Evolutionary conservation across 805 yeast genomes (phyloP).

Genomic region (Candida ponderosae): DNA sequence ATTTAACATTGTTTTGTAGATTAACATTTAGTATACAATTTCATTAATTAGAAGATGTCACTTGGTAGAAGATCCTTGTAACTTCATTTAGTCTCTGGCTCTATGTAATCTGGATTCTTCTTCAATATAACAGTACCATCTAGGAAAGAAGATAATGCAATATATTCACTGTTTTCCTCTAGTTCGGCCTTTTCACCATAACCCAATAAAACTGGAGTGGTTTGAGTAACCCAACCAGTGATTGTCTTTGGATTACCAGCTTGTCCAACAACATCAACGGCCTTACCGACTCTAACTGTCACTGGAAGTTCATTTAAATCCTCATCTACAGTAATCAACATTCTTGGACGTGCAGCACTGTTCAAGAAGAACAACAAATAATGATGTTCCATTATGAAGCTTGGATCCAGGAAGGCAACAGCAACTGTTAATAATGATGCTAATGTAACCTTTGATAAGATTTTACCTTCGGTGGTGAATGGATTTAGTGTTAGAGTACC

Average conservation of each 20-base stretch:
- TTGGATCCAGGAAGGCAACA: conserved; percentile 80
- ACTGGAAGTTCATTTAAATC: conserved; percentile 76
- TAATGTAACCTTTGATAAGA: conserved; percentile 78
- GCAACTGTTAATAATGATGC: conserved; percentile 84
- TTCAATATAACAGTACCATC: conserved; percentile 92
- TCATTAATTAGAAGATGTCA: too few species aligned
- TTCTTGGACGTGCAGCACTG: conserved; percentile 87
- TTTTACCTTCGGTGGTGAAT: conserved; percentile 81
- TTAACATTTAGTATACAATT: too few species aligned
- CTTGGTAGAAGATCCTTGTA: too few species aligned
- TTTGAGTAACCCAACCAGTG: conserved; percentile 99
- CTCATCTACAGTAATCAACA: conserved; percentile 89
- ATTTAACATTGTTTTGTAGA: too few species aligned
- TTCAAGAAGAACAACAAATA: conserved; percentile 79
- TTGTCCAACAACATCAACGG: conserved; percentile 97
- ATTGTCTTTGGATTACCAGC: conserved; percentile 99
- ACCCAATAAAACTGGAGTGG: conserved; percentile 90
- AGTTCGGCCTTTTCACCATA: conserved; percentile 96
- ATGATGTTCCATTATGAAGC: conserved; percentile 76
- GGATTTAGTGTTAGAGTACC: conserved; percentile 90
- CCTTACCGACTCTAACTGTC: conserved; percentile 96
- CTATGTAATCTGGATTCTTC: conserved; percentile 82
- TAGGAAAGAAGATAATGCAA: conserved; percentile 68
- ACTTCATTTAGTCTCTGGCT: conserved; percentile 35
- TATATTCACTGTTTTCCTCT: conserved; percentile 83